Evolutionary conservation across 2,329 filamentous ascomycete genomes (phyloP), one percentile per base, ranked within the genome.

Genomic region (Ophiostoma triangulosporum): DNA sequence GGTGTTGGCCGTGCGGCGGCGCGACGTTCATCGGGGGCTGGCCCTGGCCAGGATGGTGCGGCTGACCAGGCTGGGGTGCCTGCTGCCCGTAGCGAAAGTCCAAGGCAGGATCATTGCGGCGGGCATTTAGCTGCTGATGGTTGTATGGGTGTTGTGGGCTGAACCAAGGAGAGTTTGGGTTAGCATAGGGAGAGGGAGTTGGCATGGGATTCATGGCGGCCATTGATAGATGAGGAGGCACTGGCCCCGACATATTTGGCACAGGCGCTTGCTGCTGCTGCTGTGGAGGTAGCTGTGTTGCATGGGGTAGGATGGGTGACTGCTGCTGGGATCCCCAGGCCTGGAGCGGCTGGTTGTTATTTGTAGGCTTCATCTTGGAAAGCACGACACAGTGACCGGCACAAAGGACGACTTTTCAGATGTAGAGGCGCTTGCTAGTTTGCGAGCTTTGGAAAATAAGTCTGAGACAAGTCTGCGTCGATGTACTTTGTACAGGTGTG

Each of bases 41-140:
- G 17, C 65, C 64, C 8, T 66, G 64, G 9, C 64, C 64, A 0
- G 62, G 59, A 56, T 69, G 67, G 36, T 68, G 61, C 52, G 55
- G 61, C 27, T 60, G 60, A 26, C 54, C 58, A 9, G 60, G 64
- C 56, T 65, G 64, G 9, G 63, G 62, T 14, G 62, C 57, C 54
- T 58, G 53, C 46, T 58, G 56, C 26, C 50, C 52, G 49, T 61
- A 62, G 17, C 60, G 58, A 43, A 62, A 64, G 36, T 62, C 61
- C 53, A 64, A 60, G 38, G 60, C 57, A 1, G 60, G 57, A 2
- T 64, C 62, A 54, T 60, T 62, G 26, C 63, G 63, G 32, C 63
- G 60, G 5, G 48, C 31, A 11, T 48, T 66, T 70, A 77, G 73
- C 58, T 77, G 73, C 60, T 68, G 61, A 48, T 64, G 64, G 63